Percentiles rank a stretch among this genome's conserved stretches.
Evolutionary conservation across 139 green algal genomes (phyloP).

Genomic region (Asterochloris erici): DNA sequence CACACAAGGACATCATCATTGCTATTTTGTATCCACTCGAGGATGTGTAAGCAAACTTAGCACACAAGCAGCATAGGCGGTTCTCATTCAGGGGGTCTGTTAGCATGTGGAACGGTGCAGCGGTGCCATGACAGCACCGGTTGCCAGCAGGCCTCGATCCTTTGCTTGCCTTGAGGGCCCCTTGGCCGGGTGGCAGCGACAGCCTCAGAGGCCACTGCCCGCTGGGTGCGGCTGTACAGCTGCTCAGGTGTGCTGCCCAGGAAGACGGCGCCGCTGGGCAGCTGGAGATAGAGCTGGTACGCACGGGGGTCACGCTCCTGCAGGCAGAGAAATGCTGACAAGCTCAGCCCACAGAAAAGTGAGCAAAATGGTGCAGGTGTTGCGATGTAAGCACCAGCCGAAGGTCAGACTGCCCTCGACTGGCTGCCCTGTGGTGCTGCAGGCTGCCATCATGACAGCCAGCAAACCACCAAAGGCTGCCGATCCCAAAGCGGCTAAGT

Average conservation of each 20-base stretch:
- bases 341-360: no score
- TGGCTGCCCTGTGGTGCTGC: no score
- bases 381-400: no score
- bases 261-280: conserved; percentile 69
- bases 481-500: no score
- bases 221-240: conserved; percentile 76
- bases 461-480: no score
- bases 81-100: neutral
- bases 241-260: conserved; percentile 89
- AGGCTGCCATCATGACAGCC: no score
- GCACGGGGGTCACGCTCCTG: conserved; percentile 79
- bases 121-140: neutral
- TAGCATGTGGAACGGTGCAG: neutral
- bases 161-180: conserved; percentile 45
- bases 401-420: no score
- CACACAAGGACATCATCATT: no score
- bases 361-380: no score
- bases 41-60: neutral
- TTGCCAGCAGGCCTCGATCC: neutral
- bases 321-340: neutral
- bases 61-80: neutral
- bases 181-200: conserved; percentile 86
- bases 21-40: no score
- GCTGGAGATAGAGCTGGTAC: conserved; percentile 81
- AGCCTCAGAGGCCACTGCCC: conserved; percentile 77